phyloP scores from a whole-genome alignment of 352 stramenopile species.

The Blastocystis sp. region DNA sequence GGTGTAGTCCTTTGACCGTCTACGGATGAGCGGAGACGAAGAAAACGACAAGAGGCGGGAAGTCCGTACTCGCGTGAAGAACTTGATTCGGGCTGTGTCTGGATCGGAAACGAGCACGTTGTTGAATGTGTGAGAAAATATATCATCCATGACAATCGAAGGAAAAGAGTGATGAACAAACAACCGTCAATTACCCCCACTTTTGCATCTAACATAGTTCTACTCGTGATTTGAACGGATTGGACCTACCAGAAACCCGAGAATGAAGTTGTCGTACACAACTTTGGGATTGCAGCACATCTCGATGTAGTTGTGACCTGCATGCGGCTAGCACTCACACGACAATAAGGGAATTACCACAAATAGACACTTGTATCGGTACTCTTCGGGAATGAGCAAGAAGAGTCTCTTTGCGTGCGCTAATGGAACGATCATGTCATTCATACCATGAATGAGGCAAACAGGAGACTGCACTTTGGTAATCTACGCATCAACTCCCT shows the following conservation, averaged over 20 bases:
- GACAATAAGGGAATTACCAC: not conserved
- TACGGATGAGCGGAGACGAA: not conserved
- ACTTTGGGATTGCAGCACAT: not conserved
- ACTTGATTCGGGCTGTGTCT: not conserved
- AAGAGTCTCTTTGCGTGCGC: constrained; percentile 41
- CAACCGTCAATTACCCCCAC: not conserved
- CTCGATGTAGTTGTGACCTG: constrained; percentile 61
- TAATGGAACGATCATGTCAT: constrained; percentile 41
- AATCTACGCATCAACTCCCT: constrained; percentile 12
- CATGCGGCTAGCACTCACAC: not conserved
- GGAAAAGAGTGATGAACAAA: constrained; percentile 14
- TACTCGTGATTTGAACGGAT: not conserved
- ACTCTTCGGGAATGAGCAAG: constrained; percentile 29
- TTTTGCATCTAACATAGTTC: constrained; percentile 23
- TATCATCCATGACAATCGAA: constrained; percentile 26
- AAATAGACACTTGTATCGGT: constrained; percentile 59
- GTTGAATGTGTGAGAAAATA: constrained; percentile 16
- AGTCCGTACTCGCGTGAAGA: not conserved
- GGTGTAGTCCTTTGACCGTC: not conserved
- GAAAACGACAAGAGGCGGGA: not conserved
- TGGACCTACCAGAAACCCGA: constrained; percentile 37
- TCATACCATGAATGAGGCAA: constrained; percentile 47
- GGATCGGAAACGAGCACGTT: constrained; percentile 14
- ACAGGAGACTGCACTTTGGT: constrained; percentile 12
- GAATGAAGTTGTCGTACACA: constrained; percentile 25